Base-by-base conservation (phyloP, 176 grass and related monocot species). In the Triticum urartu region DNA sequence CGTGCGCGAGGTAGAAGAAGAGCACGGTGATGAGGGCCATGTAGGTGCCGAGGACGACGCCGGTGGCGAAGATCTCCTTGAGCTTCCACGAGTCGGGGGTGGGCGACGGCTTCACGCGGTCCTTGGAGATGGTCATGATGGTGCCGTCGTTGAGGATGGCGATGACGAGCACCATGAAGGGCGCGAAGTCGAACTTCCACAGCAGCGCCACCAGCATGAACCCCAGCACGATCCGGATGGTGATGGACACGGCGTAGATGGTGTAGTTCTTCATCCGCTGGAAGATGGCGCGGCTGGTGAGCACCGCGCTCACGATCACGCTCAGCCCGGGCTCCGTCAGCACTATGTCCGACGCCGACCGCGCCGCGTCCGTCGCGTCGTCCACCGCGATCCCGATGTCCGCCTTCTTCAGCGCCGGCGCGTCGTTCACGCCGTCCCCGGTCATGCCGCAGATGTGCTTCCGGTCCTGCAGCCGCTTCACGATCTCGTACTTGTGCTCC, bases 61-160 rank as follows among this genome's bases (percentile, higher is more conserved):
- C 96, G 11, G 96, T 95, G 75, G 91, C 86, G 88, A 98, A 98
- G 93, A 94, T 97, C 82, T 89, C 90, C 24, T 67, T 90, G 58
- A 98, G 93, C 93, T 98, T 98, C 96, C 96, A 98, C n/a, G 96
- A 98, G 71, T 98, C 96, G 0, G 96, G 96, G 15, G 94, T 54
- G 0, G 96, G 96, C 6, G 96, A 98, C 3, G 96, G 91, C 90
- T 94, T 95, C 13, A 98, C 96, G 13, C 96, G 90, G 89, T 98
- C 96, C 93, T 98, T 98, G 79, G 96, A 98, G 71, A 98, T 98
- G 84, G 96, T 98, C 96, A 98, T 98, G 88, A 98, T 98, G 88
- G 96, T 98, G 87, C 96, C 96, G 76, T 98, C 96, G 81, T 98
- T 98, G 84, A 98, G 91, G 84, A 98, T 90, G 66, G 96, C 96